These are phyloP conservation scores for Erodium chrysanthum DNA, from an alignment of 441 rosid species.

Conservation along the genomic window DNA sequence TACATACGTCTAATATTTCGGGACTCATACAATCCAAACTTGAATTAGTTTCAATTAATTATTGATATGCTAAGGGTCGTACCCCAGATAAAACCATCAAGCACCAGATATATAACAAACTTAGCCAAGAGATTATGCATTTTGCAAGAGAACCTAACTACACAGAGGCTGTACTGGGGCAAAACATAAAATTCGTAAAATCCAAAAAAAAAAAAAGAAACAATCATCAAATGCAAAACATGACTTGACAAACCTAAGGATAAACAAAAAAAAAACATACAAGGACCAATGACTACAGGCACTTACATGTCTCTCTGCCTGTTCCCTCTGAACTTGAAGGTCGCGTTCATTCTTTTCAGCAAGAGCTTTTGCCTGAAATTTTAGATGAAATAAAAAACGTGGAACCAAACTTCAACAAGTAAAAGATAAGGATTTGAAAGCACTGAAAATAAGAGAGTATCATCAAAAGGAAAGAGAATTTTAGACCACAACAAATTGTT, in stretches of 20 bases:
- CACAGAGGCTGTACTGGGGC: background rate
- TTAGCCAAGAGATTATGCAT: background rate
- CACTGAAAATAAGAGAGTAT: background rate
- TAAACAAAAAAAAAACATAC: background rate
- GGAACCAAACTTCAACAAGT: constrained; percentile 1
- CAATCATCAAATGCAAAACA: background rate
- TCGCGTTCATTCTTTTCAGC: constrained; percentile 93
- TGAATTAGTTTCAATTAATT: constrained; percentile 1
- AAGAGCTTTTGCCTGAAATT: constrained; percentile 67
- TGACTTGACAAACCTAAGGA: background rate
- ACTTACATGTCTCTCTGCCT: constrained; percentile 91
- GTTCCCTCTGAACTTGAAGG: constrained; percentile 76
- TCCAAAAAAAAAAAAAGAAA: background rate
- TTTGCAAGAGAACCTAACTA: background rate
- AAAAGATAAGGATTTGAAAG: background rate
- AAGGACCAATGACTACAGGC: background rate
- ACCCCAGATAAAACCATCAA: background rate
- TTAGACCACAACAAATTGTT: background rate
- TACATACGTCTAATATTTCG: background rate
- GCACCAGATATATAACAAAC: background rate
- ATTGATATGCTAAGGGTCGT: background rate
- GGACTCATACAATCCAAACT: background rate
- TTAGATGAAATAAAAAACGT: constrained; percentile 13
- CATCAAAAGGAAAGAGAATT: background rate
- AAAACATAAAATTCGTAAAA: background rate